Base-by-base conservation (phyloP, 176 grass and related monocot genomes). In the Poa annua region DNA sequence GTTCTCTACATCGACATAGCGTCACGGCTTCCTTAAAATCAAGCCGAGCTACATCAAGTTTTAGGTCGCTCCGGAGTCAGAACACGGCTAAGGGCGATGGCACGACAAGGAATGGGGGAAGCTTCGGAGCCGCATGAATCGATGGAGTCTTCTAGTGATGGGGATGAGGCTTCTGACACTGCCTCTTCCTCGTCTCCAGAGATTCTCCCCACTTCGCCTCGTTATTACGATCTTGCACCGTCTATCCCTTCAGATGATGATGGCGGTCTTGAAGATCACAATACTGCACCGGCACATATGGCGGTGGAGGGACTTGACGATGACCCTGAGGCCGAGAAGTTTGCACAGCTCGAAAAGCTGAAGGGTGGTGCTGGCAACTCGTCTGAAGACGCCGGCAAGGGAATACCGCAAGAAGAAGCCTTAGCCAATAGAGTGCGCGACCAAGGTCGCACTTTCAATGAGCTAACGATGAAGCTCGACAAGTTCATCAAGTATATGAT, bases 91-190 rank as follows among this genome's bases (percentile, higher is more conserved):
- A 73, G 8, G 24, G 3, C 21, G 7, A 16, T 73, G 22, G 70
- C 70, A 50, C 44, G 3, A 11, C 11, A 29, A 48, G 21, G 70
- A 7, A 4, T 49, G 21, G 12, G 4, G 19, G 20, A 8, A 0
- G 0, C 21, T 0, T 0, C 19, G 44, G 11, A n/a, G 22, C 3
- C 0, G 1, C 0, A 11, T 7, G 9, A 22, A 19, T 5, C 11
- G 2, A 20, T 1, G 0, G 36, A 70, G 8, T 19, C 39, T 11
- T 20, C 14, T 5, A 26, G 3, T 48, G 44, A 12, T 0, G 70
- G 49, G 11, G 38, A 29, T 12, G 42, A 48, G 22, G 12, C 3
- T 15, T 48, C 13, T 4, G 22, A 73, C 22, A 7, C 3, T 0
- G 25, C 42, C 16, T 50, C 44, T 6, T 29, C 70, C 4, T 26